Evolutionary conservation across 768 basidiomycete species (phyloP).

Genomic region (Tylopilus sp.): DNA sequence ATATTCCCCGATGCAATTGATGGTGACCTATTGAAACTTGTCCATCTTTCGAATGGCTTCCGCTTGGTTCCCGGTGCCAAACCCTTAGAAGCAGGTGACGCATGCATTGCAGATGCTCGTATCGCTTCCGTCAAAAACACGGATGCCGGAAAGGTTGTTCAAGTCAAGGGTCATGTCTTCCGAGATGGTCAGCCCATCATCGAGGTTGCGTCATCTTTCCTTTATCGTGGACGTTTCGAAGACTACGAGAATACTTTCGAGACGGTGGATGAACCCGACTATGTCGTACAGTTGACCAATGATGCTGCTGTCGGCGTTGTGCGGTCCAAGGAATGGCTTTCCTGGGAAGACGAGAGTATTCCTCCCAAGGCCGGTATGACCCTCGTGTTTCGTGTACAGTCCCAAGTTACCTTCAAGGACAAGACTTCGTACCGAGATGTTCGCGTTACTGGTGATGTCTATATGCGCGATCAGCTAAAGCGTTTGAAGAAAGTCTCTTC

Average conservation of each 20-base stretch:
- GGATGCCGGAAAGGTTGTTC: slow-evolving; percentile 90
- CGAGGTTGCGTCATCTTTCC: slow-evolving; percentile 92
- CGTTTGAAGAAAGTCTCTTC: slow-evolving; percentile 84
- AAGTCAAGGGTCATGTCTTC: slow-evolving; percentile 80
- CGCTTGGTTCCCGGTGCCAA: slow-evolving; percentile 75
- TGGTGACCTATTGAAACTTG: slow-evolving; percentile 92
- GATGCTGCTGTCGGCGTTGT: slow-evolving; percentile 87
- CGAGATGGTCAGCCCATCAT: slow-evolving; percentile 80
- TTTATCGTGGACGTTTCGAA: slow-evolving; percentile 91
- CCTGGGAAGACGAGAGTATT: slow-evolving; percentile 81
- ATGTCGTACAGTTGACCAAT: slow-evolving; percentile 67
- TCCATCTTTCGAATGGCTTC: slow-evolving; percentile 98
- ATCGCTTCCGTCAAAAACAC: slow-evolving; percentile 89
- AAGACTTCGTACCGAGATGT: slow-evolving; percentile 80
- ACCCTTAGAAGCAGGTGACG: slow-evolving; percentile 79
- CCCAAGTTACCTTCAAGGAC: slow-evolving; percentile 88
- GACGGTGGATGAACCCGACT: slow-evolving; percentile 84
- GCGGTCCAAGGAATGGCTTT: slow-evolving; percentile 96
- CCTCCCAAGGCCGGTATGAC: slow-evolving; percentile 77
- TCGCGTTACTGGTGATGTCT: slow-evolving; percentile 80
- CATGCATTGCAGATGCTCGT: slow-evolving; percentile 84
- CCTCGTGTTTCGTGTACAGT: slow-evolving; percentile 87
- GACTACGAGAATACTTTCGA: slow-evolving; percentile 98
- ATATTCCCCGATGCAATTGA: slow-evolving; percentile 93
- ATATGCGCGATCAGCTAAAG: slow-evolving; percentile 85